Evolutionary conservation across 1,139 yeast genomes (phyloP).

Genomic region (Hanseniaspora gamundiae): DNA sequence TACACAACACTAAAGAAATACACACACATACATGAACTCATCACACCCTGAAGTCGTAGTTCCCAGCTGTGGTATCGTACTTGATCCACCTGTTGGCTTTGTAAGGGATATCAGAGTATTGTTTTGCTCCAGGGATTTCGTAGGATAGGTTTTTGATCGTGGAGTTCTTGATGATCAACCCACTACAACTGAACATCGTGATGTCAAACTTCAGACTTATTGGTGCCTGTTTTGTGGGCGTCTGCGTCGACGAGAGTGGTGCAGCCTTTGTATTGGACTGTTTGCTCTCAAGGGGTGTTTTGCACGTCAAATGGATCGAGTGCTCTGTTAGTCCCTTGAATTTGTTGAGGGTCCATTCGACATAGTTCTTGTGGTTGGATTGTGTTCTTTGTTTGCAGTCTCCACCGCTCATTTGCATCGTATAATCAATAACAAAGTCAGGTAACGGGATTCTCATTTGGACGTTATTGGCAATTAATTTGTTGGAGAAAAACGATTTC

Average conservation of each 20-base stretch:
- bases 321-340: conserved; percentile 58
- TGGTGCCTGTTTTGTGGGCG: conserved; percentile 71
- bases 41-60: too few relatives aligned
- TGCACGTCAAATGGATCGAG: conserved; percentile 9
- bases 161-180: conserved; percentile 61
- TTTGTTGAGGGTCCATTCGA: conserved; percentile 68
- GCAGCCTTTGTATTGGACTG: not conserved
- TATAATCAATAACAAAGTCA: conserved; percentile 41
- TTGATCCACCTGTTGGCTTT: conserved; percentile 80
- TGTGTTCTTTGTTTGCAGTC: conserved; percentile 44
- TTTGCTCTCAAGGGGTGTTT: not conserved
- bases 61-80: conserved; percentile 62
- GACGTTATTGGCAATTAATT: conserved; percentile 60
- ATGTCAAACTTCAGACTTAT: conserved; percentile 58
- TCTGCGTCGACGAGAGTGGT: conserved; percentile 35
- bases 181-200: conserved; percentile 71
- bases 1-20: not conserved
- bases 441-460: conserved; percentile 61
- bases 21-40: conserved; percentile 41
- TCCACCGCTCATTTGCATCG: conserved; percentile 45
- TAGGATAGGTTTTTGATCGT: conserved; percentile 58
- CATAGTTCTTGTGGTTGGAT: conserved; percentile 12
- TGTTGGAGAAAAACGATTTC: conserved; percentile 50
- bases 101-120: conserved; percentile 32
- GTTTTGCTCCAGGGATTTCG: conserved; percentile 5